phyloP scores from a whole-genome alignment of 176 grass and related monocot genomes.

The Oryza officinalis region DNA sequence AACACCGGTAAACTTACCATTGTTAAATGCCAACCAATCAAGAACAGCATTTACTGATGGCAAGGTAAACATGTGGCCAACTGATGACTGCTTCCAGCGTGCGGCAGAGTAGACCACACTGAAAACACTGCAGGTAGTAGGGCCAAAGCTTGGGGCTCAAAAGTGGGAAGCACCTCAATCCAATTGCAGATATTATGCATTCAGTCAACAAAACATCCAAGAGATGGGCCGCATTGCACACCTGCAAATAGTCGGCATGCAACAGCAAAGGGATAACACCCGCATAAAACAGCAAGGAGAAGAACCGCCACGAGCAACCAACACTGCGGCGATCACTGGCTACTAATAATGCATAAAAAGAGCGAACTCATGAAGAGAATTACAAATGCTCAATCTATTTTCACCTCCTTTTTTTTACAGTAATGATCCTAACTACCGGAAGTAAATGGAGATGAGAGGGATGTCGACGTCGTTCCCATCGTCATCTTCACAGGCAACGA shows the following conservation, averaged over 20 bases:
- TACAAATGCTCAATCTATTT: neutral
- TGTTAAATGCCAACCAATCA: neutral
- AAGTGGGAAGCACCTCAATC: neutral
- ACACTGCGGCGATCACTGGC: slow-evolving; percentile 14
- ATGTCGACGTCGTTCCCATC: slow-evolving; percentile 59
- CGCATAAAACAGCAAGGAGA: slow-evolving; percentile 7
- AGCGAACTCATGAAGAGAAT: neutral
- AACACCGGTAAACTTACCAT: too few species aligned
- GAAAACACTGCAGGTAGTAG: neutral
- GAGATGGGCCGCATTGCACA: slow-evolving; percentile 29
- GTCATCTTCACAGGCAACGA: slow-evolving; percentile 66
- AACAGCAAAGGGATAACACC: slow-evolving; percentile 16
- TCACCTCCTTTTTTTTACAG: slow-evolving; percentile 13
- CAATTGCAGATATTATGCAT: neutral
- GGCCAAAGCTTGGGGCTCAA: neutral
- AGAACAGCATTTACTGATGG: neutral
- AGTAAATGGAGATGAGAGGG: slow-evolving; percentile 78
- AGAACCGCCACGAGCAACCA: slow-evolving; percentile 15
- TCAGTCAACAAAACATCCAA: slow-evolving; percentile 2
- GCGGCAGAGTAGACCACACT: neutral
- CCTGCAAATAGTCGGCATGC: slow-evolving; percentile 47
- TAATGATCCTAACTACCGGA: slow-evolving; percentile 45
- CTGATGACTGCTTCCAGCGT: neutral
- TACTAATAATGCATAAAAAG: neutral
- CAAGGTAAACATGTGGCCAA: neutral